A percentile compares a stretch with the other conserved stretches of the same genome.
Evolutionary conservation across 2,329 filamentous ascomycete species (phyloP).

Genomic region (Fusarium nematophilum): DNA sequence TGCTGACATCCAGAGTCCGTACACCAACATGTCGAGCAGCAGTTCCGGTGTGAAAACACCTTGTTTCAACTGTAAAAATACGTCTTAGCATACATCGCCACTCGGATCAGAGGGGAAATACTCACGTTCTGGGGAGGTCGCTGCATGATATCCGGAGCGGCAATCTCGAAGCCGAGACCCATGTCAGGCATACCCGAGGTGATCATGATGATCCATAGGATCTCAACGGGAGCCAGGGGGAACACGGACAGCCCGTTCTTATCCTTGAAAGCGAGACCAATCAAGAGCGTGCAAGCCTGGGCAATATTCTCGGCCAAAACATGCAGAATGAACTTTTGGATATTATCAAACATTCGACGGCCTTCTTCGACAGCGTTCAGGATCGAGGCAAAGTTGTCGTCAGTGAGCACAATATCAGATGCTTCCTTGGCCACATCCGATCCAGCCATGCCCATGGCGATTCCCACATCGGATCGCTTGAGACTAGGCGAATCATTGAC

Average conservation of each 20-base stretch:
- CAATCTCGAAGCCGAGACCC: constrained; percentile 78
- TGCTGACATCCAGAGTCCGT: constrained; percentile 74
- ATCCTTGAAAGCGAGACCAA: constrained; percentile 79
- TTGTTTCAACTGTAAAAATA: constrained; percentile 45
- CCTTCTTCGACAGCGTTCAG: constrained; percentile 78
- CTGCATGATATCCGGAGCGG: constrained; percentile 74
- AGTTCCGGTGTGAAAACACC: constrained; percentile 75
- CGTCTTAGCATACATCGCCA: neutral
- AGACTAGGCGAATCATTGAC: constrained; percentile 78
- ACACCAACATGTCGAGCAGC: constrained; percentile 73
- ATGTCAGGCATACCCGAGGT: constrained; percentile 80
- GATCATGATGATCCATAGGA: constrained; percentile 84
- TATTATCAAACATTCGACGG: constrained; percentile 77
- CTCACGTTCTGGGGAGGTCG: constrained; percentile 74
- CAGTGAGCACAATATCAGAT: constrained; percentile 74
- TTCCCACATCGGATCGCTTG: constrained; percentile 76
- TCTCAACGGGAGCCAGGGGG: constrained; percentile 77
- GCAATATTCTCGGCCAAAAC: constrained; percentile 76
- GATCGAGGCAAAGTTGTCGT: constrained; percentile 79
- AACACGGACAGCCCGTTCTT: constrained; percentile 72
- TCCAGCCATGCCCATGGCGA: constrained; percentile 76
- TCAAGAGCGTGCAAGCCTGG: constrained; percentile 74
- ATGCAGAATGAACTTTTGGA: constrained; percentile 78
- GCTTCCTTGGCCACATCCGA: constrained; percentile 79
- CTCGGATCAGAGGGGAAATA: neutral